Evolutionary conservation across 306 rosid genomes (phyloP), one percentile per base, ranked within the genome.

Genomic region (Phaseolus lunatus): DNA sequence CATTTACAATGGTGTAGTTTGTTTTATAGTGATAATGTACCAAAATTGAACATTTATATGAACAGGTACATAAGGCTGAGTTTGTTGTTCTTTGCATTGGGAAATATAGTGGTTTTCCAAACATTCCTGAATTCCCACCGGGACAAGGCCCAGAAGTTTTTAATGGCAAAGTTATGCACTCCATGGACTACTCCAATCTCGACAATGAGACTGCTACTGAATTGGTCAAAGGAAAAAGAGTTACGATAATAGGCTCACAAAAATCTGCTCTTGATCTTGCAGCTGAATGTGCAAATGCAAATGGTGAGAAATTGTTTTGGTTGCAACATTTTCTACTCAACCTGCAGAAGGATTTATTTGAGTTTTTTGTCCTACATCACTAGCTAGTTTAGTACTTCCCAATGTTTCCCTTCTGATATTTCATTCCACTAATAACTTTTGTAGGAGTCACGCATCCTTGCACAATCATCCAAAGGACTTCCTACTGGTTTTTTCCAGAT

Each of bases 71-170:
- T 33, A 54, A 58, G 53, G 82, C 80, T 18, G 88, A 87, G 76
- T 89, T 89, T 85, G 91, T 89, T n/a, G 57, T 90, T 43, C 78
- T 88, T 9, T 86, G 90, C 83, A 66, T 84, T 61, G 94, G 92
- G 39, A 82, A 77, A 79, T 84, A 71, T 45, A 83, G 89, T 73
- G 94, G 86, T 5, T 58, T 84, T 14, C 91, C 92, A 16, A 78
- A 87, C 61, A 76, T 90, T 59, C 94, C 92, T 16, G 61, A 84
- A 57, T 84, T 84, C 31, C 78, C 89, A 8, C 23, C 68, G 0
- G 86, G 85, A 65, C 66, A 81, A 80, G 89, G 91, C 0, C 90
- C 92, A 10, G 89, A 86, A 68, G 81, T 75, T 73, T 90, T 90
- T 26, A 20, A 53, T 22, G 90, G 92, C 3, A 72, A 69, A 66